phyloP scores from a whole-genome alignment of 2,329 filamentous ascomycete genomes.

The Nothophoma quercina region DNA sequence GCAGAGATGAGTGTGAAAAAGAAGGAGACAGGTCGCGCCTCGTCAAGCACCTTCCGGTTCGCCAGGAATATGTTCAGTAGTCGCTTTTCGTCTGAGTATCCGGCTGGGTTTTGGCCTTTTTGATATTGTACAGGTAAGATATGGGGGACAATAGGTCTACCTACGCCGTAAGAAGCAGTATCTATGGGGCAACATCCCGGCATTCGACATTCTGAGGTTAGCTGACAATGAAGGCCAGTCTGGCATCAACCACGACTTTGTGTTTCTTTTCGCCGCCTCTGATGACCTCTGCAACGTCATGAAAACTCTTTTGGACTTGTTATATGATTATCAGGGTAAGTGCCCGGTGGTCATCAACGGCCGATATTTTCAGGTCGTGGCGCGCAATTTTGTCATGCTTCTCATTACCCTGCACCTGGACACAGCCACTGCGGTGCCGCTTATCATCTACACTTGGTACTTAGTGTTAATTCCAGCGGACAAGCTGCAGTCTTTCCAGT shows the following conservation, averaged over 20 bases:
- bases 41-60: neutral
- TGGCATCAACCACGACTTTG: conserved; percentile 29
- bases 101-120: too few relatives aligned
- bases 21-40: too few relatives aligned
- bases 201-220: conserved; percentile 50
- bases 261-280: conserved; percentile 53
- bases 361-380: conserved; percentile 47
- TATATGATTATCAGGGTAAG: conserved; percentile 30
- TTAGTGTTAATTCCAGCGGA: conserved; percentile 47
- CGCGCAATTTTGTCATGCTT: conserved; percentile 52
- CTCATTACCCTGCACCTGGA: conserved; percentile 42
- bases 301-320: conserved; percentile 49
- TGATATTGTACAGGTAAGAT: too few relatives aligned
- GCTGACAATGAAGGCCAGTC: conserved; percentile 37
- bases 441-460: conserved; percentile 58
- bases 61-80: neutral
- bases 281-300: conserved; percentile 56
- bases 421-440: conserved; percentile 30
- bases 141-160: neutral
- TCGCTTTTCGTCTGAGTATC: too few relatives aligned
- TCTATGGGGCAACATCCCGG: conserved; percentile 55
- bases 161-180: conserved; percentile 10
- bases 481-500: conserved; percentile 32
- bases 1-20: too few relatives aligned
- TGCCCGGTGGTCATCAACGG: conserved; percentile 52